Conservation (phyloP, 2,329 filamentous ascomycete species). For the Rhynchosporium agropyri region DNA sequence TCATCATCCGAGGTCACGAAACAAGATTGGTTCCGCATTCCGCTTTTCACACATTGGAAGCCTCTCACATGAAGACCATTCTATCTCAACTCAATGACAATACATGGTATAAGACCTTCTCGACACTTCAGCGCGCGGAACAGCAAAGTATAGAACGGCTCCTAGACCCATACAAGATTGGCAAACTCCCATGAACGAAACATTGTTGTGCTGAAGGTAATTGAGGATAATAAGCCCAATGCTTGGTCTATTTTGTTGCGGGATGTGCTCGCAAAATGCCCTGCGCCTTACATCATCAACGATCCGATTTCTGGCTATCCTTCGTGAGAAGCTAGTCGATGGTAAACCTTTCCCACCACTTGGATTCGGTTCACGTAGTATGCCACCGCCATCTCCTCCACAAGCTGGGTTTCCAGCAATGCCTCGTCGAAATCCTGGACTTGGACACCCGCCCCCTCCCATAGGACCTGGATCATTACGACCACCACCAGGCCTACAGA, state of each 20-base stretch:
- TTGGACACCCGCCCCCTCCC: too few species aligned
- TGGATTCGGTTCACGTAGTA: not conserved
- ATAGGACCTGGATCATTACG: not conserved
- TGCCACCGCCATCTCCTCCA: conserved; percentile 14
- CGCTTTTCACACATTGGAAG: conserved; percentile 37
- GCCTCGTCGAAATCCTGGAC: too few species aligned
- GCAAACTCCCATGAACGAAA: conserved; percentile 26
- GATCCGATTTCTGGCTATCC: conserved; percentile 34
- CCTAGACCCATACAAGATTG: conserved; percentile 19
- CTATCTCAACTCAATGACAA: conserved; percentile 35
- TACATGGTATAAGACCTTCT: conserved; percentile 38
- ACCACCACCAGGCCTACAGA: not conserved
- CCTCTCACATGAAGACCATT: conserved; percentile 38
- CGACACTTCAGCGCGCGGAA: conserved; percentile 26
- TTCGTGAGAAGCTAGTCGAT: conserved; percentile 33
- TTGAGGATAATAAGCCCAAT: conserved; percentile 31
- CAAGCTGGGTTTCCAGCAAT: not conserved
- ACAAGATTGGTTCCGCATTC: conserved; percentile 36
- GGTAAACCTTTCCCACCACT: conserved; percentile 22
- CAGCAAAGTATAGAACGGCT: conserved; percentile 23
- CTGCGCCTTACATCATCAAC: conserved; percentile 2
- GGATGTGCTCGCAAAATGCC: conserved; percentile 13
- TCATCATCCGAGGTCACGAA: conserved; percentile 28
- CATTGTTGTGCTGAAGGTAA: conserved; percentile 35
- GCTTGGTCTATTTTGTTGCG: conserved; percentile 32